Conservation (phyloP, 768 basidiomycete genomes). For the Dacryopinax primogenitus region DNA sequence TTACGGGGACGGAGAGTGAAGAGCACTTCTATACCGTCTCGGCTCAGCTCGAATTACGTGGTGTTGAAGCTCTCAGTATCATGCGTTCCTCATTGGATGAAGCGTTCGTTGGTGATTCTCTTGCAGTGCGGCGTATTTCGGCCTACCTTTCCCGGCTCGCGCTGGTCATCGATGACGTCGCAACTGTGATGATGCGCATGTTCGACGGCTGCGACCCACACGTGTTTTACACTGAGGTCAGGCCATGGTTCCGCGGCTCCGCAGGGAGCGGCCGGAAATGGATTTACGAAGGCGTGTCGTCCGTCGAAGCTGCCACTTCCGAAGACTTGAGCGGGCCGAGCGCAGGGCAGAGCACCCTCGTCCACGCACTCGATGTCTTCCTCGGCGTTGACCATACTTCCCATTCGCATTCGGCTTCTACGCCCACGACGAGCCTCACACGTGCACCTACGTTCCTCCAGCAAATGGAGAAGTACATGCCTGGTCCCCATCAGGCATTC, state of each 20-base stretch:
- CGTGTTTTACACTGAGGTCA: conserved; percentile 73
- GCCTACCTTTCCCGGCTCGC: conserved; percentile 53
- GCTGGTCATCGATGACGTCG: conserved; percentile 50
- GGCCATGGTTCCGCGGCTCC: conserved; percentile 80
- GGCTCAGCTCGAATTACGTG: conserved; percentile 72
- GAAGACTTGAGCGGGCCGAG: conserved; percentile 65
- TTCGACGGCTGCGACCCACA: conserved; percentile 59
- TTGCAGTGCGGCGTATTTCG: conserved; percentile 53
- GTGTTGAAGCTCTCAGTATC: conserved; percentile 69
- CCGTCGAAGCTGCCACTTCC: conserved; percentile 27
- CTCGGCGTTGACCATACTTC: conserved; percentile 55
- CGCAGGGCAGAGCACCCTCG: conserved; percentile 85
- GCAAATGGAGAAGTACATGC: conserved; percentile 88
- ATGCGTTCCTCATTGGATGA: conserved; percentile 84
- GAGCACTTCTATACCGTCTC: conserved; percentile 79
- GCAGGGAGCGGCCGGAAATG: conserved; percentile 27
- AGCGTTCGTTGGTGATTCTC: conserved; percentile 61
- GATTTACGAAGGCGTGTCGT: conserved; percentile 63
- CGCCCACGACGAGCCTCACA: conserved; percentile 8
- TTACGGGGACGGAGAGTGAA: conserved; percentile 71
- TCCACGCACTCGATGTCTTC: conserved; percentile 66
- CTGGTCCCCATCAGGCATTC: conserved; percentile 67
- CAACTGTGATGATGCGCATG: conserved; percentile 46
- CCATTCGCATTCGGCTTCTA: neutral
- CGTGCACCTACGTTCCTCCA: conserved; percentile 53